These are phyloP conservation scores for Globisporangium splendens DNA, from an alignment of 352 stramenopile genomes.

Conservation along the genomic window DNA sequence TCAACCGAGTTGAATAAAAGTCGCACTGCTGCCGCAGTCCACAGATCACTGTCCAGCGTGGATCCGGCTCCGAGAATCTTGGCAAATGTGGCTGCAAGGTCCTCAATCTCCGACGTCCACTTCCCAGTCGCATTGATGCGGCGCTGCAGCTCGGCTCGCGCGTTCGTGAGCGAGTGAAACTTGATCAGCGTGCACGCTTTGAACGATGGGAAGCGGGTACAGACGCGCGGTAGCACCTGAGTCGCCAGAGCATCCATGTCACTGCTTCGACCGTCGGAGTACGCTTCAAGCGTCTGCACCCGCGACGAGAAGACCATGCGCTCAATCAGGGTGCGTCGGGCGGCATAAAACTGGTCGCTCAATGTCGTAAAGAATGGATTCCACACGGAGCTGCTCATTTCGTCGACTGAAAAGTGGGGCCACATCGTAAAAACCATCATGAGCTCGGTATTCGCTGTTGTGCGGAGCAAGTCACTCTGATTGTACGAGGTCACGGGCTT, in stretches of 20 bases:
- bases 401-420: background rate
- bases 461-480: background rate
- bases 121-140: no score
- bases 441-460: background rate
- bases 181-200: background rate
- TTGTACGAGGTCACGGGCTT: background rate
- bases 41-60: no score
- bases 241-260: slow-evolving; percentile 1
- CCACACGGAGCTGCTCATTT: background rate
- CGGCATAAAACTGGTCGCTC: background rate
- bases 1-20: no score
- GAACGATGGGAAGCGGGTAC: background rate
- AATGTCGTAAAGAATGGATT: background rate
- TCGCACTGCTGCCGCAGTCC: no score
- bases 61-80: no score
- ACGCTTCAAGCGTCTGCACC: background rate
- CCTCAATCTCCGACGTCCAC: no score
- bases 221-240: background rate
- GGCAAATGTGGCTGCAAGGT: no score
- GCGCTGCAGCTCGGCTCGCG: no score
- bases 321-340: background rate
- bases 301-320: background rate
- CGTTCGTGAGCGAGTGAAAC: no score
- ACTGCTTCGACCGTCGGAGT: background rate
- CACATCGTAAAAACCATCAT: slow-evolving; percentile 2